phyloP scores from a whole-genome alignment of 2,329 filamentous ascomycete genomes.

The Trichophyton benhamiae region DNA sequence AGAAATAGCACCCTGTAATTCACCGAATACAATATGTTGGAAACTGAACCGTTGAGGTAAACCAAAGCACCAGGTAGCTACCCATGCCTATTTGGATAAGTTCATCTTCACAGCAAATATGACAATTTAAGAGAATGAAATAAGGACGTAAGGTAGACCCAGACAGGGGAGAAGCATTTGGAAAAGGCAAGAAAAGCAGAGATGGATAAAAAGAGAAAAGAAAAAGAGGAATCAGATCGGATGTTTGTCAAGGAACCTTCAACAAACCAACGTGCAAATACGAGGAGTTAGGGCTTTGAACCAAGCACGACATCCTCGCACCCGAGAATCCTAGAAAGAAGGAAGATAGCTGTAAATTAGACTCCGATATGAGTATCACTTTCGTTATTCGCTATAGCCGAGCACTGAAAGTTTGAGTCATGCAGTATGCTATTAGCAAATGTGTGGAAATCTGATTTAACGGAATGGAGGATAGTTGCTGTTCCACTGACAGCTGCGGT shows the following conservation, averaged over 20 bases:
- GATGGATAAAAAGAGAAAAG: slow-evolving; percentile 15
- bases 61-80: slow-evolving; percentile 20
- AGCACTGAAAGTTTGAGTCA: not conserved
- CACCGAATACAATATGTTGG: not conserved
- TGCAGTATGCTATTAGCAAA: not conserved
- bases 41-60: slow-evolving; percentile 14
- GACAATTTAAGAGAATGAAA: slow-evolving; percentile 20
- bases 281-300: slow-evolving; percentile 14
- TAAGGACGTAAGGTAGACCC: slow-evolving; percentile 12
- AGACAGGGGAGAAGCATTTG: slow-evolving; percentile 10
- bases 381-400: not conserved
- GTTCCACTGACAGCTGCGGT: slow-evolving; percentile 25
- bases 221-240: slow-evolving; percentile 13
- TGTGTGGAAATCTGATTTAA: slow-evolving; percentile 14
- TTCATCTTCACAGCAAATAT: slow-evolving; percentile 20
- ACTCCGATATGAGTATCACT: slow-evolving; percentile 12
- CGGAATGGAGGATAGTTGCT: slow-evolving; percentile 28
- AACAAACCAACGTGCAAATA: slow-evolving; percentile 20
- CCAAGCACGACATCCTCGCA: slow-evolving; percentile 16
- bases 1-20: not conserved
- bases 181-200: slow-evolving; percentile 20
- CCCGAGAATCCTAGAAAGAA: slow-evolving; percentile 17
- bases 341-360: slow-evolving; percentile 17
- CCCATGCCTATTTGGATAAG: slow-evolving; percentile 18
- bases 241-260: slow-evolving; percentile 11